phyloP scores from a whole-genome alignment of 2,329 filamentous ascomycete genomes.

The Sporothrix euskadiensis region DNA sequence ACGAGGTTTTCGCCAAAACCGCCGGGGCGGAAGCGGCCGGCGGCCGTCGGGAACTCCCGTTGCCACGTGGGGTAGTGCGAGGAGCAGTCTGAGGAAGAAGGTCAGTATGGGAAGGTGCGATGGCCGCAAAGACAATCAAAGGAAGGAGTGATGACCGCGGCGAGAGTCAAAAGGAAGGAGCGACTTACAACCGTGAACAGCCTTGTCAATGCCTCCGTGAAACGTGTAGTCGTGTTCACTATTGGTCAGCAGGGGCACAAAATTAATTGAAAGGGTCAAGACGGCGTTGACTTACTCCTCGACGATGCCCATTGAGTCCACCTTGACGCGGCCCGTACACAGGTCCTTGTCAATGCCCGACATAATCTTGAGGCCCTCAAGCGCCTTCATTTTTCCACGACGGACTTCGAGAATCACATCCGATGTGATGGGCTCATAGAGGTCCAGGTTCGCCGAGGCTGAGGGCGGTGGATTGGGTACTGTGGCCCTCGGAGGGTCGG shows the following conservation, averaged over 20 bases:
- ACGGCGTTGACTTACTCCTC: slow-evolving; percentile 44
- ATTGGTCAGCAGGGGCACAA: background rate
- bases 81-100: slow-evolving; percentile 52
- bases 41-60: slow-evolving; percentile 52
- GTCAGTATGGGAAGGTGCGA: slow-evolving; percentile 5
- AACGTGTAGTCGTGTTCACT: slow-evolving; percentile 60
- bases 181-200: slow-evolving; percentile 57
- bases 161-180: background rate
- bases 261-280: background rate
- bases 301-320: slow-evolving; percentile 54
- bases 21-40: slow-evolving; percentile 55
- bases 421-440: slow-evolving; percentile 44
- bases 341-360: slow-evolving; percentile 59
- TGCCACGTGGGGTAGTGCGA: slow-evolving; percentile 60
- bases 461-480: background rate
- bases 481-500: slow-evolving; percentile 1
- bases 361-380: slow-evolving; percentile 52
- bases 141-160: background rate
- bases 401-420: slow-evolving; percentile 59
- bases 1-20: slow-evolving; percentile 68
- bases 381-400: slow-evolving; percentile 56
- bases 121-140: background rate
- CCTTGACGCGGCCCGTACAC: slow-evolving; percentile 47
- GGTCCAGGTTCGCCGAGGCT: slow-evolving; percentile 5
- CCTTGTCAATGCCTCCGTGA: slow-evolving; percentile 65